Evolutionary conservation across 148 eudicot genomes (phyloP), one percentile per base, ranked within the genome.

Genomic region (Talinum fruticosum): DNA sequence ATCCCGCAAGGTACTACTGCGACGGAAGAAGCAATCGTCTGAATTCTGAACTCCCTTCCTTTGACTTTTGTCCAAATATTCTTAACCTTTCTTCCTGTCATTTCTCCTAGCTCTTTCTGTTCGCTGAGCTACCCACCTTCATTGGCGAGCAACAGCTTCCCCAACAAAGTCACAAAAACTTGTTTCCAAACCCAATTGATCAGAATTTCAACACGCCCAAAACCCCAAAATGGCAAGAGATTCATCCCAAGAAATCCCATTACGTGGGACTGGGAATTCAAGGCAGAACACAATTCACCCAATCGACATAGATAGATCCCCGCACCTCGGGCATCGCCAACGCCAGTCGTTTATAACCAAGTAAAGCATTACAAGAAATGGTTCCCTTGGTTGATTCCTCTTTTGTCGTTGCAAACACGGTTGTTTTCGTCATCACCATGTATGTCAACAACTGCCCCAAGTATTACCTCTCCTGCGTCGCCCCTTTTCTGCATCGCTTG

Each of bases 381-480:
- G 92, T 54, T 83, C 35, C 78, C 96, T 0, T 90, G 98, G 98
- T 33, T 94, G 62, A 84, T 90, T 8, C 93, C 93, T 33, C 21
- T 44, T 84, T 94, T 49, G 91, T 89, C 0, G 70, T 90, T 21
- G 97, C 89, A 0, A 92, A 94, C 75, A 66, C 82, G 1, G 81
- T 85, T 14, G 73, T 88, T 89, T 85, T 94, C 66, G 23, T 82
- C 0, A 77, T 90, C 33, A 88, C 92, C 59, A 94, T 94, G 98
- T 92, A 84, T 75, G 92, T 94, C 28, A 92, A 94, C 28, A 66
- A 94, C 66, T 94, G 98, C 44, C 96, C 97, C 41, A 85, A 87
- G 54, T 74, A 90, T 80, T 81, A 93, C 0, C 75, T 80, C 6
- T 85, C 90, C 8, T 94, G 98, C 36, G 30, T 88, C 30, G 89